These are phyloP conservation scores for Oryza glaberrima DNA, from an alignment of 176 grass and related monocot species.

Conservation along the genomic window DNA sequence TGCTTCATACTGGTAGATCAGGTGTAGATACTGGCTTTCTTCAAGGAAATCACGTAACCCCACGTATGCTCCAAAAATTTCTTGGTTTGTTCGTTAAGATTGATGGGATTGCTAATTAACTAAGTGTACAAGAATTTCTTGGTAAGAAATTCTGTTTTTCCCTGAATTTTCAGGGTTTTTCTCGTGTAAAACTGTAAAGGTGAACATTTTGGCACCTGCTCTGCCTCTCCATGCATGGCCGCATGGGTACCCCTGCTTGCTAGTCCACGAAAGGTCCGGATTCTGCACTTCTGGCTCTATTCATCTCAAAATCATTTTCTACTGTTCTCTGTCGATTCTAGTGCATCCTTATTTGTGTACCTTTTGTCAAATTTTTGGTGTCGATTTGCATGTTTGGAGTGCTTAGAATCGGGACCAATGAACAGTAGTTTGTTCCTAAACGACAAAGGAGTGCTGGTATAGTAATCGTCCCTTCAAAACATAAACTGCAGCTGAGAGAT, in stretches of 20 bases:
- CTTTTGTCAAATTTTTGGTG: background rate
- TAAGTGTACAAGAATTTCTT: slow-evolving; percentile 4
- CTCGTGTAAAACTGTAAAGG: background rate
- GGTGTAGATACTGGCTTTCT: slow-evolving; percentile 44
- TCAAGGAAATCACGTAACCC: slow-evolving; percentile 13
- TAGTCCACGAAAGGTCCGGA: background rate
- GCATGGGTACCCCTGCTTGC: background rate
- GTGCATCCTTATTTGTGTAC: background rate
- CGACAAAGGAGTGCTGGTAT: background rate
- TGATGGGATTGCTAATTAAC: slow-evolving; percentile 41
- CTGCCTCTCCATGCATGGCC: background rate
- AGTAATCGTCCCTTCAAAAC: too few species aligned
- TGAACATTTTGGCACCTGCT: background rate
- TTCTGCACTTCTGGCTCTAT: background rate
- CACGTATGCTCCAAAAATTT: background rate
- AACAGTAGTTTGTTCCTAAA: background rate
- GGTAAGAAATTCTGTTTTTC: slow-evolving; percentile 18
- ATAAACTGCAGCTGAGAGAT: background rate
- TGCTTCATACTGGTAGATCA: slow-evolving; percentile 15
- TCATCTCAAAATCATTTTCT: background rate
- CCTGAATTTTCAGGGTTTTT: background rate
- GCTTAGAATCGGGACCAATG: background rate
- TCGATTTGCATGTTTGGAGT: background rate
- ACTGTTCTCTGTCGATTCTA: background rate
- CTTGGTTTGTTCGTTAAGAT: slow-evolving; percentile 31